Base-by-base conservation (phyloP, 139 green algal species). In the Chlorella sorokiniana region DNA sequence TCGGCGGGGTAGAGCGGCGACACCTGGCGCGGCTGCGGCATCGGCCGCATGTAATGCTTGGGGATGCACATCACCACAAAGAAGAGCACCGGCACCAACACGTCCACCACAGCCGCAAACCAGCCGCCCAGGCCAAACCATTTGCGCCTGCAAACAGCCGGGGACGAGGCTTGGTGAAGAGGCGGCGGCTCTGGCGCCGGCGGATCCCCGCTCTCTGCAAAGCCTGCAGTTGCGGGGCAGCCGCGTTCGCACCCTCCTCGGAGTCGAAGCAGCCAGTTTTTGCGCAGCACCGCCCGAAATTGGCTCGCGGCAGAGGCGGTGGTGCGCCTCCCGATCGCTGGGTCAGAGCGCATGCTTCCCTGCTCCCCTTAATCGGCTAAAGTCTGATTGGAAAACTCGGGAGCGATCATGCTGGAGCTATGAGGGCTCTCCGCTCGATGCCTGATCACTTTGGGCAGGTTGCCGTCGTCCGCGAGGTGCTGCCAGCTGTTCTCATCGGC, bases 1-100 rank as follows among this genome's bases (percentile, higher is more conserved):
- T 93, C 88, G 8, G 90, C 73, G 45, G 86, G 83, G 18, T 84
- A 71, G 1, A 83, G 20, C 16, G 72, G 35, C 5, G 72, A 75
- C 40, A 92, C 62, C 48, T 90, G 83, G 23, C 77, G 71, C 1
- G 81, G 76, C 44, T 82, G 73, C 16, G 52, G 71, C 18, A 74
- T 83, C 1, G 89, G 89, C 61, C 89, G 81, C 31, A 95, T 82
- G 86, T 92, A 95, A 77, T 94, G 87, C 81, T 93, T 93, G 37
- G 91, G 91, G 18, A 95, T 83, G 67, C 88, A 93, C 90, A 94
- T 94, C 33, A 89, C 62, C 59, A 87, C 22, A 61, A 91, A 89
- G 59, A 91, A 88, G 29, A 77, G 69, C 4, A 76, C 85, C 6
- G 85, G 84, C 38, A 85, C 70, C 4, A 86, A 54, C 14, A 89